A percentile compares a stretch with the other conserved stretches of the same genome.
phyloP scores from a whole-genome alignment of 352 stramenopile species.

The Phytopythium chamaehyphon region DNA sequence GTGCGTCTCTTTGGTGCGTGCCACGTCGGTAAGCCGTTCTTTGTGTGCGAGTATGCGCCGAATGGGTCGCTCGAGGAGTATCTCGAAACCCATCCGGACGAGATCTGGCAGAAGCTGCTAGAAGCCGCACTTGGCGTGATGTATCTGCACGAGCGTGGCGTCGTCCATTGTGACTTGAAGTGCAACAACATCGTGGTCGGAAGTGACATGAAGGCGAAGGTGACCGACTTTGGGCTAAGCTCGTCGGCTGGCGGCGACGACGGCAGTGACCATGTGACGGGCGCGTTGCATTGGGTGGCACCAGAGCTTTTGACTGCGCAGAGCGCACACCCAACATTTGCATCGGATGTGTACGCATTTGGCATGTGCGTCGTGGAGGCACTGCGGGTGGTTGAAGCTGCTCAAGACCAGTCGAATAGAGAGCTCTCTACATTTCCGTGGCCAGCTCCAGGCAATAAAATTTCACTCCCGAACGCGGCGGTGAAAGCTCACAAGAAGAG shows the following conservation, averaged over 20 bases:
- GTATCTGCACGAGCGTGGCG: conserved; percentile 20
- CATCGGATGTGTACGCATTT: conserved; percentile 26
- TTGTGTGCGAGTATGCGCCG: conserved; percentile 15
- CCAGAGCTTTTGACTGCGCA: conserved; percentile 18
- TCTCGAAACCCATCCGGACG: conserved; percentile 1
- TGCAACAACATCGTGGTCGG: conserved; percentile 30
- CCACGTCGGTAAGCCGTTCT: conserved; percentile 6
- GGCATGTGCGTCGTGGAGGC: conserved; percentile 17
- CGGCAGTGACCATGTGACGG: conserved; percentile 2
- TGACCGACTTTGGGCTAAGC: conserved; percentile 26
- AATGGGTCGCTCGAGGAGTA: conserved; percentile 21
- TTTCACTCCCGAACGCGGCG: too few relatives aligned
- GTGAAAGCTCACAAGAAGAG: too few relatives aligned
- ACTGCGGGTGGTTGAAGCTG: conserved; percentile 2
- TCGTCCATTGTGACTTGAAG: conserved; percentile 23
- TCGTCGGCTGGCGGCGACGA: conserved; percentile 5
- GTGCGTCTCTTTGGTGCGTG: conserved; percentile 11
- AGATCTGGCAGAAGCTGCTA: conserved; percentile 16
- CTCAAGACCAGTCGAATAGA: neutral
- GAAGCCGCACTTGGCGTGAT: conserved; percentile 19
- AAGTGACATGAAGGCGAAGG: conserved; percentile 12
- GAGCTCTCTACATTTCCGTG: too few relatives aligned
- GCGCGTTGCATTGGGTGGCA: conserved; percentile 17
- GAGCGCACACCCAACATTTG: conserved; percentile 3
- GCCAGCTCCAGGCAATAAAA: too few relatives aligned